A percentile compares a stretch with the other conserved stretches of the same genome.
Conservation (phyloP, 805 yeast species). For the Saccharomycopsis sp. region DNA sequence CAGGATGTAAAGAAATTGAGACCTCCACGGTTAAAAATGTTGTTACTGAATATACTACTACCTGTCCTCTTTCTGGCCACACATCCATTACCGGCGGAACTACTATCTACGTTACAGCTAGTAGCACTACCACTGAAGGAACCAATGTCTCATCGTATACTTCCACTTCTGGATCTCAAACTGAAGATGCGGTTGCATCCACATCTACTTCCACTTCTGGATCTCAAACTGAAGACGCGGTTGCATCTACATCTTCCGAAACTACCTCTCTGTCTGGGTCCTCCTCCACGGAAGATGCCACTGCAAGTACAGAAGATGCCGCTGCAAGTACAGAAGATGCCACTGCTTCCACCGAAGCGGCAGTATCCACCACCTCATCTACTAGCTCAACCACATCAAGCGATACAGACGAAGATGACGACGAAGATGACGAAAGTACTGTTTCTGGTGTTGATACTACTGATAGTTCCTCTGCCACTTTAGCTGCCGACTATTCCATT, state of each 20-base stretch:
- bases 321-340: slow-evolving; percentile 3
- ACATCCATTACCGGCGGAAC: background rate
- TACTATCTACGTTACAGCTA: background rate
- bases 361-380: slow-evolving; percentile 16
- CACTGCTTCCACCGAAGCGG: slow-evolving; percentile 20
- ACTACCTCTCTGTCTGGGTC: background rate
- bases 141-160: background rate
- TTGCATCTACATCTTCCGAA: background rate
- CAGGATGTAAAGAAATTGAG: background rate
- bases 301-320: slow-evolving; percentile 22
- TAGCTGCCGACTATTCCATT: slow-evolving; percentile 17
- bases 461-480: slow-evolving; percentile 18
- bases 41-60: background rate
- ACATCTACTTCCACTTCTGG: background rate
- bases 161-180: background rate
- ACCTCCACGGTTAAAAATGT: background rate
- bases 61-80: background rate
- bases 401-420: slow-evolving; percentile 17
- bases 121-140: background rate
- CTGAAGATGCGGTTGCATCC: background rate
- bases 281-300: slow-evolving; percentile 1
- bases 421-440: slow-evolving; percentile 20
- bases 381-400: slow-evolving; percentile 21
- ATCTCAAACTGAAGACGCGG: background rate
- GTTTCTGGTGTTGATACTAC: slow-evolving; percentile 20